Evolutionary conservation across 805 yeast genomes (phyloP).

Genomic region (Teunomyces tritomae): DNA sequence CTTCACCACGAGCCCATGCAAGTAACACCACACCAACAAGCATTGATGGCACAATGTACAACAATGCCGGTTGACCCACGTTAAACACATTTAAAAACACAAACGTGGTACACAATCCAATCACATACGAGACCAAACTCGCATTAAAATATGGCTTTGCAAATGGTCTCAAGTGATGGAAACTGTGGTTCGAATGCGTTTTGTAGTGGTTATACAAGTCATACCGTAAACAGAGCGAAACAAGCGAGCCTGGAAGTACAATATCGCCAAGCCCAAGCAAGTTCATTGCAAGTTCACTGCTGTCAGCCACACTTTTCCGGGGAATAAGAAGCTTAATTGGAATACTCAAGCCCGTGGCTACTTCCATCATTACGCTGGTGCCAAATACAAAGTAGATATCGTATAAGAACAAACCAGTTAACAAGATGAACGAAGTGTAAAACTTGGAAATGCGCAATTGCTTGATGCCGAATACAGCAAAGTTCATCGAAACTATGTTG

Average conservation of each 20-base stretch:
- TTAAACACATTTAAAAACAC: slow-evolving; percentile 35
- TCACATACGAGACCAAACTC: slow-evolving; percentile 46
- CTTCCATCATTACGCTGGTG: slow-evolving; percentile 59
- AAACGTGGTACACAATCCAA: slow-evolving; percentile 47
- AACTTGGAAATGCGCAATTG: slow-evolving; percentile 41
- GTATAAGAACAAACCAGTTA: slow-evolving; percentile 53
- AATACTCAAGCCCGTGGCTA: slow-evolving; percentile 53
- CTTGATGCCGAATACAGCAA: slow-evolving; percentile 45
- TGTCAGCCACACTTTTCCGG: slow-evolving; percentile 7
- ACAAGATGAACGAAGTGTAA: slow-evolving; percentile 42
- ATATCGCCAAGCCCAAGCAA: slow-evolving; percentile 68
- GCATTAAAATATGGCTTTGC: slow-evolving; percentile 46
- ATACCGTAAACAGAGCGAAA: slow-evolving; percentile 52
- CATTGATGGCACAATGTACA: slow-evolving; percentile 57
- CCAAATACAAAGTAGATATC: slow-evolving; percentile 69
- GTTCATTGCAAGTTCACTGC: slow-evolving; percentile 19
- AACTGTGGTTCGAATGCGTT: slow-evolving; percentile 16
- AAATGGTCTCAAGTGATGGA: slow-evolving; percentile 38
- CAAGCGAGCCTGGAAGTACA: slow-evolving; percentile 55
- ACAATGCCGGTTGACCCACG: slow-evolving; percentile 64
- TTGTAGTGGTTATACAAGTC: slow-evolving; percentile 41
- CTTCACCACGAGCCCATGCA: slow-evolving; percentile 43
- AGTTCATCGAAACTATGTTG: slow-evolving; percentile 41
- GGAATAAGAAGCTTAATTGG: slow-evolving; percentile 55
- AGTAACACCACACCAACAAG: slow-evolving; percentile 27